These are phyloP conservation scores for Aspergillus indologenus DNA, from an alignment of 495 filamentous ascomycete species.

Conservation along the genomic window DNA sequence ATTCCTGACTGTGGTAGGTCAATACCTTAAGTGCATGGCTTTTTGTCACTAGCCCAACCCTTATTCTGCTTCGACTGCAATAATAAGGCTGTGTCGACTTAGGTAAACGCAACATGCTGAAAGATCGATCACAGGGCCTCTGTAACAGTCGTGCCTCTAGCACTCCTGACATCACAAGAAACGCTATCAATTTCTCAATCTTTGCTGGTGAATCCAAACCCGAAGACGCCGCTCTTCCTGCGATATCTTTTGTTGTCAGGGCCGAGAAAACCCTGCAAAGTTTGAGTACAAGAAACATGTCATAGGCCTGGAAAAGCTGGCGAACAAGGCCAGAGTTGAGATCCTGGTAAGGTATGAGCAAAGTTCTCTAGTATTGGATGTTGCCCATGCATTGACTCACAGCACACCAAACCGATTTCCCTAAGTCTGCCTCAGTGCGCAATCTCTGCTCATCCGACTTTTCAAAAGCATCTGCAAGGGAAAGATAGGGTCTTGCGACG, in stretches of 20 bases:
- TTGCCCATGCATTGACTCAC: constrained; percentile 42
- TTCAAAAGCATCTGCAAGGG: constrained; percentile 66
- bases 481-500: constrained; percentile 66
- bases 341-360: constrained; percentile 40
- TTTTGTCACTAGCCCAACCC: too few species aligned
- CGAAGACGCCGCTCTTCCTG: constrained; percentile 31
- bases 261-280: constrained; percentile 47
- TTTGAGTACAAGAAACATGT: constrained; percentile 42
- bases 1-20: too few species aligned
- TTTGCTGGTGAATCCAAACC: constrained; percentile 40
- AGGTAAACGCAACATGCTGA: too few species aligned
- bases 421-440: constrained; percentile 54
- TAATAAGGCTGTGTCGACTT: too few species aligned
- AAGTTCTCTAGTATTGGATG: not conserved
- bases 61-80: too few species aligned
- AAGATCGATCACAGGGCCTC: too few species aligned
- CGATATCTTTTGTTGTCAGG: constrained; percentile 43
- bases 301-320: constrained; percentile 48
- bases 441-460: constrained; percentile 53
- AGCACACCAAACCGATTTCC: constrained; percentile 54
- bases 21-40: too few species aligned
- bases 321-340: constrained; percentile 55
- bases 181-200: constrained; percentile 48
- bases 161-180: constrained; percentile 51
- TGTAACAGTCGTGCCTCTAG: constrained; percentile 44